Evolutionary conservation across 345 rosid species (phyloP).

Genomic region (Lagerstroemia speciosa): DNA sequence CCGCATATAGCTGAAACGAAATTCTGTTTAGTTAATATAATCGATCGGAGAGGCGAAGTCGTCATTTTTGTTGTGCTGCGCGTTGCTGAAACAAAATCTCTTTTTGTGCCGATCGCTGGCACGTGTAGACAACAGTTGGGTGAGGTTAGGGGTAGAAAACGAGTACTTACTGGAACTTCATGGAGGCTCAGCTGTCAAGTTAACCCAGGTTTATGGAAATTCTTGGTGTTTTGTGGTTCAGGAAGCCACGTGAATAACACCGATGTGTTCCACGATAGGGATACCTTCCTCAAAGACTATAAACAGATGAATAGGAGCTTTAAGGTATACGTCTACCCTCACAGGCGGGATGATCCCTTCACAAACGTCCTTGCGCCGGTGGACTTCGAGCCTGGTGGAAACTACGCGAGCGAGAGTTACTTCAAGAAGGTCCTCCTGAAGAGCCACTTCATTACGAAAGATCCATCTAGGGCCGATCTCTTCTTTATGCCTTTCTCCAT

Average conservation of each 20-base stretch:
- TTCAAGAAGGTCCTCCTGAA: constrained; percentile 41
- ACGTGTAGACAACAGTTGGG: not conserved
- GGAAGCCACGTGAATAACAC: constrained; percentile 25
- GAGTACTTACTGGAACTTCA: not conserved
- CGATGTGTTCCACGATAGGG: constrained; percentile 38
- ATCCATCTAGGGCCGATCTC: constrained; percentile 39
- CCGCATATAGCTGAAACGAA: too few species aligned
- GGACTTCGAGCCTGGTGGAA: constrained; percentile 36
- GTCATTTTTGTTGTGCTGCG: not conserved
- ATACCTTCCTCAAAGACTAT: constrained; percentile 40
- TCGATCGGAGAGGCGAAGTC: not conserved
- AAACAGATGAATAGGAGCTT: constrained; percentile 47
- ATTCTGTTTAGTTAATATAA: not conserved
- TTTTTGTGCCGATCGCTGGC: not conserved
- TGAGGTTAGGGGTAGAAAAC: not conserved
- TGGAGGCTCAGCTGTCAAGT: not conserved
- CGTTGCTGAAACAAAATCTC: too few species aligned
- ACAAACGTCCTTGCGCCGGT: constrained; percentile 39
- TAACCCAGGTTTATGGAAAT: constrained; percentile 14
- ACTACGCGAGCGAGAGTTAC: constrained; percentile 55
- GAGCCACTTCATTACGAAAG: constrained; percentile 40
- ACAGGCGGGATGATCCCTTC: constrained; percentile 33
- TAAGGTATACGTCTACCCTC: constrained; percentile 53
- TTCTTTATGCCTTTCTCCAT: constrained; percentile 57
- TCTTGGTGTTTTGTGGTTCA: constrained; percentile 33